Conservation (phyloP, 768 basidiomycete species). For the Tylopilus sp. region DNA sequence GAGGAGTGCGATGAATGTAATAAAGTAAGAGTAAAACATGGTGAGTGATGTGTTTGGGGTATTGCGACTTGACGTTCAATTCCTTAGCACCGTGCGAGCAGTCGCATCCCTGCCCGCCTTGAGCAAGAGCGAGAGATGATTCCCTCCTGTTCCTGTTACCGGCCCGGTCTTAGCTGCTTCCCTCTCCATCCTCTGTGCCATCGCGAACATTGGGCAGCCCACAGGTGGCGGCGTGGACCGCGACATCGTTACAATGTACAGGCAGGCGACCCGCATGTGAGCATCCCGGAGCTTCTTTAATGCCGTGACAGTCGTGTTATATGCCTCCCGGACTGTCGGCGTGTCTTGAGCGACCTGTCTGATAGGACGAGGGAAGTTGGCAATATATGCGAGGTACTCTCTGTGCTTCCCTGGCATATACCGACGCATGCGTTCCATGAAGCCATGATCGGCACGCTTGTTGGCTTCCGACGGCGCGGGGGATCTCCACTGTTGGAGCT, state of each 20-base stretch:
- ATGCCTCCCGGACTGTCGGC: conserved; percentile 64
- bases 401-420: conserved; percentile 96
- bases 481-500: conserved; percentile 64
- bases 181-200: conserved; percentile 47
- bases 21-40: conserved; percentile 14
- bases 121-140: conserved; percentile 72
- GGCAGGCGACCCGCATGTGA: conserved; percentile 86
- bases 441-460: conserved; percentile 65
- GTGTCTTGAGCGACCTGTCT: conserved; percentile 57
- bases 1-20: neutral
- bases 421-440: conserved; percentile 90
- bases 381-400: conserved; percentile 72
- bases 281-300: conserved; percentile 81
- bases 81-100: conserved; percentile 50
- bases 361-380: conserved; percentile 54
- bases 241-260: conserved; percentile 87
- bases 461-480: conserved; percentile 65
- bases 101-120: conserved; percentile 93
- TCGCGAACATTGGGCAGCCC: conserved; percentile 53
- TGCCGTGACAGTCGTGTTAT: conserved; percentile 73
- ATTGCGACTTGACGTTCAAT: conserved; percentile 3
- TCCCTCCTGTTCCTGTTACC: conserved; percentile 87
- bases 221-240: conserved; percentile 47
- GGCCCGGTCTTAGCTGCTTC: conserved; percentile 45
- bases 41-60: conserved; percentile 4